Evolutionary conservation across 2,329 filamentous ascomycete species (phyloP).

Genomic region (Fusarium vanettenii): DNA sequence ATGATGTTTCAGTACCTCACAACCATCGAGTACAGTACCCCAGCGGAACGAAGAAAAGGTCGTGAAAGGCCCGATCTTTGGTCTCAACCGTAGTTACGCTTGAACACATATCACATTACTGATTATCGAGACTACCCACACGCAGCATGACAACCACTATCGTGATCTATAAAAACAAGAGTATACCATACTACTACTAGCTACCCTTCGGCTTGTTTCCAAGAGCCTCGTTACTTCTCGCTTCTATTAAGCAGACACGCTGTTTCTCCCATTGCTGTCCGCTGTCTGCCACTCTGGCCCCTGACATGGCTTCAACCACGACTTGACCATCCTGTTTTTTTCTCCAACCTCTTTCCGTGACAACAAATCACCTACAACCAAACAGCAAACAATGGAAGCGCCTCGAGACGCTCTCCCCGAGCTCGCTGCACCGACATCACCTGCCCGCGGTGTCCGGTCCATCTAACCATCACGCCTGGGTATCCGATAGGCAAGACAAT

Average conservation of each 20-base stretch:
- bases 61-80: not conserved
- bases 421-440: constrained; percentile 36
- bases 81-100: not conserved
- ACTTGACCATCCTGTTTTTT: constrained; percentile 32
- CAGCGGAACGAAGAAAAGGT: not conserved
- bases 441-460: constrained; percentile 34
- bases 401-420: constrained; percentile 20
- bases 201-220: constrained; percentile 13
- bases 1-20: no score
- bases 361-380: constrained; percentile 32
- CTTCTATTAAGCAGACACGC: constrained; percentile 42
- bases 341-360: constrained; percentile 29
- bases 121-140: not conserved
- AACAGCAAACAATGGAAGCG: constrained; percentile 26
- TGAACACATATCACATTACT: not conserved
- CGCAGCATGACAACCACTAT: not conserved
- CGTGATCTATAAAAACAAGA: not conserved
- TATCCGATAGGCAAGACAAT: constrained; percentile 46
- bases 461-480: constrained; percentile 44
- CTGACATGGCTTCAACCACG: constrained; percentile 24
- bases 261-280: constrained; percentile 30
- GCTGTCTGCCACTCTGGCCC: constrained; percentile 23
- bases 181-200: not conserved
- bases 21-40: not conserved
- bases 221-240: constrained; percentile 26